Conservation (phyloP, 805 yeast species). For the Komagataella mondaviorum region DNA sequence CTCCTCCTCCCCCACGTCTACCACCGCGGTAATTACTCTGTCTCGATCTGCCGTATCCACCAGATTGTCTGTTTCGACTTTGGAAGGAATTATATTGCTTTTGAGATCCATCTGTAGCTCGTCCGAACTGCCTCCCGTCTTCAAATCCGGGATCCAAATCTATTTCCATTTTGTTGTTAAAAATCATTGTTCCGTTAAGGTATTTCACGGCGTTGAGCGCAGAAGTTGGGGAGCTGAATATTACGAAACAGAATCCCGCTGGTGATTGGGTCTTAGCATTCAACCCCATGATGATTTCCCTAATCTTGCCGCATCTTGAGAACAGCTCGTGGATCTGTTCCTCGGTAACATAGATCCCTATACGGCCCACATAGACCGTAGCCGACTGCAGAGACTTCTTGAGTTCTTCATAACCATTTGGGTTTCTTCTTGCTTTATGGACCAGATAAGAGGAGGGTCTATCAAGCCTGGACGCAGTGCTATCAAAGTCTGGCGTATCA, state of each 20-base stretch:
- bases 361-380: constrained; percentile 84
- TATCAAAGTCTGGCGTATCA: constrained; percentile 40
- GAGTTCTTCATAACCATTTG: constrained; percentile 45
- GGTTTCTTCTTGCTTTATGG: constrained; percentile 45
- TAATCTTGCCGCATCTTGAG: constrained; percentile 67
- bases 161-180: constrained; percentile 68
- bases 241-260: constrained; percentile 92
- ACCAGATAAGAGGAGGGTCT: constrained; percentile 59
- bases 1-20: constrained; percentile 19
- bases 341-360: constrained; percentile 85
- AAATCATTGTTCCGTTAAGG: constrained; percentile 69
- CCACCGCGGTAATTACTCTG: neutral
- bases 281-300: constrained; percentile 83
- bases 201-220: constrained; percentile 77
- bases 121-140: constrained; percentile 92
- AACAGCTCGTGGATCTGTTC: constrained; percentile 88
- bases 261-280: constrained; percentile 87
- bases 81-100: constrained; percentile 16
- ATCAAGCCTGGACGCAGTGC: constrained; percentile 57
- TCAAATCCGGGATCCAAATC: constrained; percentile 94
- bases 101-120: constrained; percentile 91
- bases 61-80: constrained; percentile 7
- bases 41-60: constrained; percentile 9
- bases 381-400: constrained; percentile 50
- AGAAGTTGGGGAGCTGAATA: constrained; percentile 52